These are phyloP conservation scores for Neopestalotiopsis rosae DNA, from an alignment of 2,329 filamentous ascomycete genomes.

Conservation along the genomic window DNA sequence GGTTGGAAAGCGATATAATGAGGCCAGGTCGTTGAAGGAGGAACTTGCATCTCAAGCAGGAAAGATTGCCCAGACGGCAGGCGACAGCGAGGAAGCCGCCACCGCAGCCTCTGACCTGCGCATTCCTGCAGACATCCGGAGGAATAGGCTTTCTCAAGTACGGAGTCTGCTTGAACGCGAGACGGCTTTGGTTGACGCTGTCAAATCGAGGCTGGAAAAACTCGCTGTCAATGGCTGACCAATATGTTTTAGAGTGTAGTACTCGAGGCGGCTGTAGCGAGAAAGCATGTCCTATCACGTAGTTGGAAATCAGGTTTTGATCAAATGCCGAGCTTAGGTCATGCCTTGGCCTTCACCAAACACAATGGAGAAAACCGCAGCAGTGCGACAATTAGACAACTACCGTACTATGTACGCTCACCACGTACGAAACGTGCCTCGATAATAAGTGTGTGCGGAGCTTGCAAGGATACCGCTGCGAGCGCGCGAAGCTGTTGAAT, in stretches of 20 bases:
- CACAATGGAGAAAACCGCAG: neutral
- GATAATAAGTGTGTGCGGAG: no score
- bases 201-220: conserved; percentile 65
- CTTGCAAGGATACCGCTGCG: no score
- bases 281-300: neutral
- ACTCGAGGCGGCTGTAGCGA: neutral
- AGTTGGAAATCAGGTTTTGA: neutral
- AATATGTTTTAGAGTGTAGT: neutral
- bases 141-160: conserved; percentile 68
- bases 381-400: no score
- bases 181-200: conserved; percentile 70
- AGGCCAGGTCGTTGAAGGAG: conserved; percentile 59
- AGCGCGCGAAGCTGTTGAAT: no score
- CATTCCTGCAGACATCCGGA: conserved; percentile 66
- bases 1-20: conserved; percentile 61
- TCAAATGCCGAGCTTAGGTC: neutral
- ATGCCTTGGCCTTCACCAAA: neutral
- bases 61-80: conserved; percentile 39
- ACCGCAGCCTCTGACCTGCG: conserved; percentile 49
- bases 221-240: conserved; percentile 44
- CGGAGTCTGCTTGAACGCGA: conserved; percentile 69
- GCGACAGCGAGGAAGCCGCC: conserved; percentile 33
- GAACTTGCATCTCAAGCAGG: conserved; percentile 58
- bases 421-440: no score
- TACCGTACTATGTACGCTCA: no score